Percentiles rank a stretch among this genome's conserved stretches.
Evolutionary conservation across 345 rosid species (phyloP).

Genomic region (Arabidopsis thaliana): DNA sequence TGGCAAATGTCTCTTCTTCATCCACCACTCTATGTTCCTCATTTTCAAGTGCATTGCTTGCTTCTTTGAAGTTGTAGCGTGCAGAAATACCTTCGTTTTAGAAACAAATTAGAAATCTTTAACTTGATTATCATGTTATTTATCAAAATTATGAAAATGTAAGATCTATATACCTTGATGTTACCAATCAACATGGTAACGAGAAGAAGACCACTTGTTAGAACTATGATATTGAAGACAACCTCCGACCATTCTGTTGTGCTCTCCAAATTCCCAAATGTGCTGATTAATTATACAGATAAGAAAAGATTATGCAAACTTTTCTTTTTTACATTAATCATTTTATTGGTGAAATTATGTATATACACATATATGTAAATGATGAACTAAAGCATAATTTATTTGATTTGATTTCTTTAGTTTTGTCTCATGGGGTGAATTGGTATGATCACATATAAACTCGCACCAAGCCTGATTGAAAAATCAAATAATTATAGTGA

Average conservation of each 20-base stretch:
- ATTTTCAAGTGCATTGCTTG: constrained; percentile 97
- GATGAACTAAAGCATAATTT: background rate
- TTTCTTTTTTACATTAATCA: background rate
- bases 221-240: constrained; percentile 90
- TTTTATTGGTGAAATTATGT: background rate
- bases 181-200: constrained; percentile 98
- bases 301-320: background rate
- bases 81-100: constrained; percentile 71
- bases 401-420: background rate
- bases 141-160: background rate
- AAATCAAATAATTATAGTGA: background rate
- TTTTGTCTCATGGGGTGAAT: background rate
- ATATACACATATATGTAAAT: background rate
- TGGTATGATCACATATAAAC: background rate
- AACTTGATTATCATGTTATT: background rate
- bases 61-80: constrained; percentile 93
- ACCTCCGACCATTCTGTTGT: constrained; percentile 97
- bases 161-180: constrained; percentile 65
- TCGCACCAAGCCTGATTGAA: background rate
- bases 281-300: constrained; percentile 50
- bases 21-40: constrained; percentile 99
- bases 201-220: constrained; percentile 88
- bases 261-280: constrained; percentile 93
- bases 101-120: background rate
- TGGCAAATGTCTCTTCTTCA: constrained; percentile 89